Evolutionary conservation across 352 stramenopile species (phyloP).

Genomic region (Globisporangium middletonii): DNA sequence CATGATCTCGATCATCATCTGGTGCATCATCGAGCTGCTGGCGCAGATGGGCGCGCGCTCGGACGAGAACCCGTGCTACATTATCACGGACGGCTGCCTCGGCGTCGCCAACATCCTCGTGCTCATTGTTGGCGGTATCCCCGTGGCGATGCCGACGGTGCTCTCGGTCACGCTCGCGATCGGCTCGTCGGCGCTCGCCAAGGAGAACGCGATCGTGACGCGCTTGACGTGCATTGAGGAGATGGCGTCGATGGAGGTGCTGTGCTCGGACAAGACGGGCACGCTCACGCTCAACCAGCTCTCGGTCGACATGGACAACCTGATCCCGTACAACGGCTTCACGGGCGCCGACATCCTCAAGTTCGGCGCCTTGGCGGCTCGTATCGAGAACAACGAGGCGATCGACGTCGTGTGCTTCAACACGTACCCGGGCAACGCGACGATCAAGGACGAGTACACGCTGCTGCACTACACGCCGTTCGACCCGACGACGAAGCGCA

Average conservation of each 20-base stretch:
- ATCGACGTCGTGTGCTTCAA: constrained; percentile 73
- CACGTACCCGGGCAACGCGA: constrained; percentile 77
- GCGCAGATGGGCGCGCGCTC: constrained; percentile 72
- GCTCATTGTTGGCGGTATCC: constrained; percentile 90
- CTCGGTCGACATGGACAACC: constrained; percentile 87
- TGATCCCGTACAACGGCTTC: constrained; percentile 73
- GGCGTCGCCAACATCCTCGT: constrained; percentile 78
- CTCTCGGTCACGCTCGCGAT: constrained; percentile 90
- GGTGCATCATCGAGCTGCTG: constrained; percentile 81
- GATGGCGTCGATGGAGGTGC: constrained; percentile 88
- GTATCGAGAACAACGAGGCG: constrained; percentile 72
- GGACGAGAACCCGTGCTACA: constrained; percentile 79
- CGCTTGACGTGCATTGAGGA: constrained; percentile 91
- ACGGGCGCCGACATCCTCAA: constrained; percentile 50
- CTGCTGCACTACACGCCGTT: constrained; percentile 80
- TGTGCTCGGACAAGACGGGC: constrained; percentile 95
- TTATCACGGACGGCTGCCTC: constrained; percentile 65
- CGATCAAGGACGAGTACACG: constrained; percentile 70
- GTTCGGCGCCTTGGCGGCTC: constrained; percentile 48
- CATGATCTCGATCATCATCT: constrained; percentile 83
- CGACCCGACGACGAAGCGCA: constrained; percentile 87
- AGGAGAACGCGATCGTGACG: constrained; percentile 91
- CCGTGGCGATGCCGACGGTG: constrained; percentile 92
- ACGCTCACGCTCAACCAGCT: constrained; percentile 96
- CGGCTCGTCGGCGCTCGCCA: constrained; percentile 82